phyloP scores from a whole-genome alignment of 192 early-diverging fungal species.

The Piromyces sp. region DNA sequence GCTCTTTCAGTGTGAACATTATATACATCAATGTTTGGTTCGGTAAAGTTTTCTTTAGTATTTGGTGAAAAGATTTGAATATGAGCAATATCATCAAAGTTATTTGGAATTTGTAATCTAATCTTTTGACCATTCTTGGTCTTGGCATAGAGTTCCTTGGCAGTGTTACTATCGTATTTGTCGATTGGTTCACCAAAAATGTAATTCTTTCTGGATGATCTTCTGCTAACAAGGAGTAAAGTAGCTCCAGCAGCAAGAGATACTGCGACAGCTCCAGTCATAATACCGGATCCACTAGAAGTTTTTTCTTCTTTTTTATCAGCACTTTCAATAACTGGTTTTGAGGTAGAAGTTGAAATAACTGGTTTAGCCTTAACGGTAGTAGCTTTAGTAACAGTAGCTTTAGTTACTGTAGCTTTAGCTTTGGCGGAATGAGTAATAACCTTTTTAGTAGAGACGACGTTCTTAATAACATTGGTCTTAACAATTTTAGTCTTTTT shows the following conservation, averaged over 20 bases:
- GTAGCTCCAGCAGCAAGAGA: background rate
- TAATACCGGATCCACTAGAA: background rate
- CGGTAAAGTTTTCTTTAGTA: background rate
- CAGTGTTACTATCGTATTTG: background rate
- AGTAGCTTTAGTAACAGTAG: background rate
- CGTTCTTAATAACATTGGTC: background rate
- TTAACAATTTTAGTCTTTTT: background rate
- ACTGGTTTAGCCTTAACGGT: background rate
- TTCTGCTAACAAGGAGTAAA: background rate
- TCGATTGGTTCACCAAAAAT: background rate
- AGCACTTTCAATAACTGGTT: background rate
- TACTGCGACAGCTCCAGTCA: background rate
- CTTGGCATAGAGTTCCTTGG: background rate
- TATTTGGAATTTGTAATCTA: background rate
- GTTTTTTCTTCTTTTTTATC: background rate
- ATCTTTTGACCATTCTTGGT: background rate
- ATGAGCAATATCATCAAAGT: background rate
- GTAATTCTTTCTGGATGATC: background rate
- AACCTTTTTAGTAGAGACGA: background rate
- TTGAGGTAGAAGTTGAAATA: background rate
- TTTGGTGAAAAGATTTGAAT: background rate
- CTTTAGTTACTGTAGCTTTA: background rate
- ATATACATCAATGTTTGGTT: background rate
- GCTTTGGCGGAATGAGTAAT: too few relatives aligned
- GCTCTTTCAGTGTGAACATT: background rate